Conservation (phyloP, 495 filamentous ascomycete genomes). For the Neurospora sp. region DNA sequence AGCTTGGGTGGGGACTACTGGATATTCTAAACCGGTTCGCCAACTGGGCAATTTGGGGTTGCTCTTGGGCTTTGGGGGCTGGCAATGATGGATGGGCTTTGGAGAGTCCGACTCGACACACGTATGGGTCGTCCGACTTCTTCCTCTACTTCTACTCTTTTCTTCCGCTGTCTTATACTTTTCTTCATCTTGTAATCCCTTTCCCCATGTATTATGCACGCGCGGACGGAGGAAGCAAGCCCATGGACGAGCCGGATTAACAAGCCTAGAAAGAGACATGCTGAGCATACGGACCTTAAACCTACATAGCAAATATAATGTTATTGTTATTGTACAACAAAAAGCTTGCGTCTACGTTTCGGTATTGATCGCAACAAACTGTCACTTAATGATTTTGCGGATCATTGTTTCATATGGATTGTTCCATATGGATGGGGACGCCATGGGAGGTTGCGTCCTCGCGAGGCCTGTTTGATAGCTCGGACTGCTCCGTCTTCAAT, state of each 20-base stretch:
- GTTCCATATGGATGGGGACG: background rate
- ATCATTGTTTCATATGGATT: background rate
- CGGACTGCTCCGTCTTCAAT: background rate
- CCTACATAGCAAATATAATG: background rate
- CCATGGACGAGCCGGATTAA: background rate
- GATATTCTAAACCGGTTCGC: background rate
- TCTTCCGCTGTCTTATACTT: conserved; percentile 1
- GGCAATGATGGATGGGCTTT: background rate
- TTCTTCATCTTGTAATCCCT: background rate
- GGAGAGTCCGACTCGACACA: background rate
- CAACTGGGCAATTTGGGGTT: background rate
- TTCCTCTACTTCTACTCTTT: background rate
- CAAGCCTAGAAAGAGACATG: background rate
- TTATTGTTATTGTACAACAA: background rate
- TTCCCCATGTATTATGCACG: background rate
- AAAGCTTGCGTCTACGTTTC: background rate
- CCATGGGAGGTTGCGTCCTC: background rate
- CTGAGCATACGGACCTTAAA: background rate
- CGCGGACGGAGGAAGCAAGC: background rate
- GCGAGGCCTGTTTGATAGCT: background rate
- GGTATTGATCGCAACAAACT: background rate
- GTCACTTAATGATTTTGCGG: background rate
- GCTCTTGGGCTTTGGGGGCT: background rate
- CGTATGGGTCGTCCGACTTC: background rate
- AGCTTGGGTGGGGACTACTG: background rate